Evolutionary conservation across 352 stramenopile genomes (phyloP).

Genomic region (Pythium rishiriense): DNA sequence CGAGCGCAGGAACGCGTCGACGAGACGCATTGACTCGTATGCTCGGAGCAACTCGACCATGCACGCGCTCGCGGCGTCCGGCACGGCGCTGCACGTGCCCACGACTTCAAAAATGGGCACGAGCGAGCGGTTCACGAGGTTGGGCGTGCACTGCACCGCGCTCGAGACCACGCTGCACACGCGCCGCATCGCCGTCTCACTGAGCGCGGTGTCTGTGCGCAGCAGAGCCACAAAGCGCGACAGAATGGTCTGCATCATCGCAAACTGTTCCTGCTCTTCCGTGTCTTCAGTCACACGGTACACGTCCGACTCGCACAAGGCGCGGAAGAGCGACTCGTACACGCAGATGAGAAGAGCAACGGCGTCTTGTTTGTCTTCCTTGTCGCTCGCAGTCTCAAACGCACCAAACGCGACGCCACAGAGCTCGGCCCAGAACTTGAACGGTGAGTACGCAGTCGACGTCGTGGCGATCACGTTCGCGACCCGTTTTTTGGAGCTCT

Average conservation of each 20-base stretch:
- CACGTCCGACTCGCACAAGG: conserved; percentile 65
- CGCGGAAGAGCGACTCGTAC: conserved; percentile 65
- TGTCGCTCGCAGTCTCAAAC: conserved; percentile 33
- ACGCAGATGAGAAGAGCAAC: conserved; percentile 41
- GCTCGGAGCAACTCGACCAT: conserved; percentile 65
- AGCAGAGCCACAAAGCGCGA: conserved; percentile 43
- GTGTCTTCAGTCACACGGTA: conserved; percentile 89
- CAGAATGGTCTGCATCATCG: conserved; percentile 77
- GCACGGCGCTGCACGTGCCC: conserved; percentile 24
- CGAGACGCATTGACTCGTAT: conserved; percentile 84
- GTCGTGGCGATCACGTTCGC: conserved; percentile 75
- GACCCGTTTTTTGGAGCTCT: conserved; percentile 74
- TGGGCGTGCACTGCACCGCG: conserved; percentile 72
- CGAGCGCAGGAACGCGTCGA: conserved; percentile 63
- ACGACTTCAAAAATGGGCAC: conserved; percentile 64
- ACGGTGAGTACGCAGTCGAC: conserved; percentile 76
- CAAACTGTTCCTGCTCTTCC: conserved; percentile 74
- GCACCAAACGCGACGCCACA: conserved; percentile 58
- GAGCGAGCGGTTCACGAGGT: conserved; percentile 69
- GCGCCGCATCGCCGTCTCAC: conserved; percentile 4
- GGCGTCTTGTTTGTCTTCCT: conserved; percentile 1
- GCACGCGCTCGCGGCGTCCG: conserved; percentile 31
- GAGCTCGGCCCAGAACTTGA: conserved; percentile 88
- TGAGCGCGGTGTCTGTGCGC: conserved; percentile 10
- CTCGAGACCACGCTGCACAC: conserved; percentile 56